These are phyloP conservation scores for Panellus pusillus DNA, from an alignment of 768 basidiomycete genomes.

Conservation along the genomic window DNA sequence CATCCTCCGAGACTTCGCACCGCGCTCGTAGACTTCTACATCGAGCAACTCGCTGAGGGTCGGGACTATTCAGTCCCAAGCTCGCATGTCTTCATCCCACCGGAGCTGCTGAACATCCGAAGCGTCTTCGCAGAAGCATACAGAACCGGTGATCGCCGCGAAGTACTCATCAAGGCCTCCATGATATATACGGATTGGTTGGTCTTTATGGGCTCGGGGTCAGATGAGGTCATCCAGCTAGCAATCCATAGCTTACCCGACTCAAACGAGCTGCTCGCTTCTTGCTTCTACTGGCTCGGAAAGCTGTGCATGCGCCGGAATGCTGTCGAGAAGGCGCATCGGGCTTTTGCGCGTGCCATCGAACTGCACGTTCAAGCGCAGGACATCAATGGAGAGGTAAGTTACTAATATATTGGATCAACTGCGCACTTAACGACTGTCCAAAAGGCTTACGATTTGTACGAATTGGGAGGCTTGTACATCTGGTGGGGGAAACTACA, in stretches of 20 bases:
- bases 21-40: conserved; percentile 18
- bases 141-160: conserved; percentile 13
- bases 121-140: conserved; percentile 17
- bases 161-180: conserved; percentile 14
- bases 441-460: conserved; percentile 15
- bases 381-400: conserved; percentile 16
- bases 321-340: conserved; percentile 15
- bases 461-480: conserved; percentile 18
- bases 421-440: background rate
- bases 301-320: conserved; percentile 20
- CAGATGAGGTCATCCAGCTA: conserved; percentile 20
- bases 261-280: conserved; percentile 7
- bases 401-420: background rate
- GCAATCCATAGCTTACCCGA: conserved; percentile 14
- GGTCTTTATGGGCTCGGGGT: conserved; percentile 19
- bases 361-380: conserved; percentile 12
- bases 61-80: conserved; percentile 14
- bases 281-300: conserved; percentile 21
- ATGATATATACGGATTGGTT: conserved; percentile 18
- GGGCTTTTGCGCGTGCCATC: conserved; percentile 9
- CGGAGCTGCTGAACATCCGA: conserved; percentile 19
- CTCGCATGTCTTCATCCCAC: conserved; percentile 18
- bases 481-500: conserved; percentile 18
- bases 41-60: conserved; percentile 13
- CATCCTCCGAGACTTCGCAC: conserved; percentile 9